phyloP scores from a whole-genome alignment of 331 rosid genomes.

The Dryas integrifolia region DNA sequence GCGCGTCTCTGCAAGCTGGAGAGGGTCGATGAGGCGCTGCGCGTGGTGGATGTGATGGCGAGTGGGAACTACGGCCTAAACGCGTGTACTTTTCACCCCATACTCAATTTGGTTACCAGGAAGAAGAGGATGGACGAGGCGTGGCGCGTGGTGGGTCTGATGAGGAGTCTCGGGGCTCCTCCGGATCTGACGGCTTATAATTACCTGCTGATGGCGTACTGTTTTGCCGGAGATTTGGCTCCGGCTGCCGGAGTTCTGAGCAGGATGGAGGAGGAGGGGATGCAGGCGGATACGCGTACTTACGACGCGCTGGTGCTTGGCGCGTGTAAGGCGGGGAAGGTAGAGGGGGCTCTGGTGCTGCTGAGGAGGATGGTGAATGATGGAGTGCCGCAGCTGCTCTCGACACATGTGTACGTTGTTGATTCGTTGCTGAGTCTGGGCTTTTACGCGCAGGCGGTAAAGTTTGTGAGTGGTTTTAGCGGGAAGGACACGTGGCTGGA shows the following conservation, averaged over 20 bases:
- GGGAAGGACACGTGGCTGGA: constrained; percentile 47
- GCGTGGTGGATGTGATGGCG: constrained; percentile 36
- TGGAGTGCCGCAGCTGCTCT: constrained; percentile 42
- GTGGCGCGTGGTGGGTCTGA: constrained; percentile 35
- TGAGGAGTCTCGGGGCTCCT: constrained; percentile 34
- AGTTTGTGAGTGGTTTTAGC: constrained; percentile 39
- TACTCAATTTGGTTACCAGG: constrained; percentile 35
- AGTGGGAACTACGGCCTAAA: constrained; percentile 10
- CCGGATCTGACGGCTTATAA: constrained; percentile 39
- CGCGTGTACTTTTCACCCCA: constrained; percentile 41
- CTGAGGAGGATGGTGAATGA: constrained; percentile 62
- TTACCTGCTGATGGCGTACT: constrained; percentile 33
- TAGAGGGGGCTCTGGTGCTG: constrained; percentile 53
- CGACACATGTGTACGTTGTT: constrained; percentile 44
- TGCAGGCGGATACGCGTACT: constrained; percentile 38
- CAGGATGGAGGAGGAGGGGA: constrained; percentile 34
- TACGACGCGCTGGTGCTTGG: constrained; percentile 63
- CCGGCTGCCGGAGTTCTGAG: constrained; percentile 30
- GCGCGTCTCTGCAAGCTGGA: constrained; percentile 50
- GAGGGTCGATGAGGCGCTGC: constrained; percentile 34
- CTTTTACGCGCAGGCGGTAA: constrained; percentile 30
- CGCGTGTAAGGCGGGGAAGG: constrained; percentile 49
- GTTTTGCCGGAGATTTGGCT: constrained; percentile 31
- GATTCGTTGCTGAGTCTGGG: constrained; percentile 30
- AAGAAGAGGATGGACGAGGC: constrained; percentile 31